Evolutionary conservation across 2,329 filamentous ascomycete genomes (phyloP), one percentile per base, ranked within the genome.

Genomic region (Ophioceras dolichostomum): DNA sequence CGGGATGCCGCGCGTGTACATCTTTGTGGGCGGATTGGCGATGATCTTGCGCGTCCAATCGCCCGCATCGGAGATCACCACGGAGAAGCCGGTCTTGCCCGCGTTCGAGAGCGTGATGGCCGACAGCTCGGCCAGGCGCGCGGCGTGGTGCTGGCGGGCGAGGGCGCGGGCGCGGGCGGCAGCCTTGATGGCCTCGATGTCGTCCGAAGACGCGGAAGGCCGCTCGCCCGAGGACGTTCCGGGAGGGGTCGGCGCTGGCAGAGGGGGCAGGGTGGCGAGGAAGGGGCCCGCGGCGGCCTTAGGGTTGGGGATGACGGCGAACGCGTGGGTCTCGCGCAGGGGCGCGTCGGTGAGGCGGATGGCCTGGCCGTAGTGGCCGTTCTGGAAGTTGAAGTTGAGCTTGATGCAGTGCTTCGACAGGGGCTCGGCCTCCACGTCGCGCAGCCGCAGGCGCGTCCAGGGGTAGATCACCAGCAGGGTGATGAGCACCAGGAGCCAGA

Each of bases 341-440:
- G 81, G 80, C 8, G 66, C 64, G 37, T 69, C 67, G 3, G 79
- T 72, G 18, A 86, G 58, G 29, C 79, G 73, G 37, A 74, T 63
- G 32, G 67, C 68, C 39, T 69, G 67, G 43, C 73, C 67, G 40
- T 68, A 65, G 37, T 69, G 64, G 8, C 76, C 73, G 17, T 70
- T 65, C 14, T 70, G 68, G 56, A 82, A 77, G 49, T 67, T 62
- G 49, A 87, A 82, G 51, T 80, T 73, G 16, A 91, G 69, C 29
- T 78, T 73, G 21, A 84, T 62, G 28, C 83, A 83, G 57, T 88
- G 83, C 17, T 68, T 54, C 0, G 83, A 89, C 14, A 91, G 72
- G 4, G 68, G 61, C 49, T 85, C 76, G 8, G 78, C 64, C 16
- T 69, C 61, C 43, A 89, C 79, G 9, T 62, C 59, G 39, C 83